Evolutionary conservation across 768 basidiomycete genomes (phyloP).

Genomic region (Stropharia rugosoannulata): DNA sequence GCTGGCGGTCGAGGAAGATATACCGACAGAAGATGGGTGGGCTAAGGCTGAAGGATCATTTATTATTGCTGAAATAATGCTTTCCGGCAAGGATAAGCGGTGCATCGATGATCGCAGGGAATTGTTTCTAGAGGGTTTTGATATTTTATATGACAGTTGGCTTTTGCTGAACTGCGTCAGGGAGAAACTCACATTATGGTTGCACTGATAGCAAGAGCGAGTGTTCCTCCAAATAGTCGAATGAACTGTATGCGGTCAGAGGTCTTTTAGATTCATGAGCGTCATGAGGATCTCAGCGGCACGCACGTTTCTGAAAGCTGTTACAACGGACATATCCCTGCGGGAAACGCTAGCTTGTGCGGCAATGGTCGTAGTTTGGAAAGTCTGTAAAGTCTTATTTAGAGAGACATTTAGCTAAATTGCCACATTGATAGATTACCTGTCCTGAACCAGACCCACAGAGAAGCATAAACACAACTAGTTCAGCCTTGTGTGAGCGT

Average conservation of each 20-base stretch:
- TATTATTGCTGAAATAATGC: slow-evolving; percentile 42
- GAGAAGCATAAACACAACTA: slow-evolving; percentile 62
- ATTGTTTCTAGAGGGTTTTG: slow-evolving; percentile 42
- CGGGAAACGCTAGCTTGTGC: slow-evolving; percentile 72
- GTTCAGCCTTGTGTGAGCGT: slow-evolving; percentile 42
- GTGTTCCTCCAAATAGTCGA: slow-evolving; percentile 66
- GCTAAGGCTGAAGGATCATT: slow-evolving; percentile 43
- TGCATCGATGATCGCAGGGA: slow-evolving; percentile 42
- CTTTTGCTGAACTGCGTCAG: not conserved
- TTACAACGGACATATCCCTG: slow-evolving; percentile 77
- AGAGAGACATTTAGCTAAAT: not conserved
- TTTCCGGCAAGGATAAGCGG: slow-evolving; percentile 32
- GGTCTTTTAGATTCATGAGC: not conserved
- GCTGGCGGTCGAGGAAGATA: slow-evolving; percentile 35
- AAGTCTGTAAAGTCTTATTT: slow-evolving; percentile 33
- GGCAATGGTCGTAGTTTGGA: slow-evolving; percentile 67
- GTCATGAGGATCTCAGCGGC: not conserved
- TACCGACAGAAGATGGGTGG: slow-evolving; percentile 28
- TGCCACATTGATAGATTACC: slow-evolving; percentile 26
- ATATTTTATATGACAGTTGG: too few relatives aligned
- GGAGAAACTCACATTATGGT: slow-evolving; percentile 46
- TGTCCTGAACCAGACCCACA: slow-evolving; percentile 62
- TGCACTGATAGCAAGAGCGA: slow-evolving; percentile 61
- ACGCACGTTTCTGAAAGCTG: slow-evolving; percentile 60
- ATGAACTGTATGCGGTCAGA: slow-evolving; percentile 46